Conservation (phyloP, 2,329 filamentous ascomycete species). For the Hypoxylon sp. region DNA sequence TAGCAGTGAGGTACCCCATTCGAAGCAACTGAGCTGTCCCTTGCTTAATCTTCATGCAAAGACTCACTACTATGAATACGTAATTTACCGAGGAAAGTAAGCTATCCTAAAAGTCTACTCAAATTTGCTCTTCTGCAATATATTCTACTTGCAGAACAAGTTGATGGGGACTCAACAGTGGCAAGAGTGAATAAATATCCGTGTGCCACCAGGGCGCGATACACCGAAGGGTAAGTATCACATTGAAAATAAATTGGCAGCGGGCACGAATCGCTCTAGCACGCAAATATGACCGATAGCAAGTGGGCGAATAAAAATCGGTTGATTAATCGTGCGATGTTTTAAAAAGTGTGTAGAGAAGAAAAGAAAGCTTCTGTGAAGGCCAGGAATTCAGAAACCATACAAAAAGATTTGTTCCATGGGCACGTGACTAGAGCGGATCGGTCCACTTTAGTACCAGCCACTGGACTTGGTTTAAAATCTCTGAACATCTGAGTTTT, state of each 20-base stretch:
- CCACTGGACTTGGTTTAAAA: conserved; percentile 32
- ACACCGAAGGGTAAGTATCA: conserved; percentile 46
- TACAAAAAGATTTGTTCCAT: conserved; percentile 15
- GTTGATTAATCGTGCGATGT: conserved; percentile 73
- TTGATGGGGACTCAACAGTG: not conserved
- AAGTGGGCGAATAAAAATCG: conserved; percentile 66
- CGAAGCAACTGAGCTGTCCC: no score
- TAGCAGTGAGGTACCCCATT: not conserved
- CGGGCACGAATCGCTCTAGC: conserved; percentile 64
- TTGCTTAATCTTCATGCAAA: no score
- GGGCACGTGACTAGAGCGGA: conserved; percentile 27
- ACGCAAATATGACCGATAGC: conserved; percentile 73
- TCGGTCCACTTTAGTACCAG: conserved; percentile 1
- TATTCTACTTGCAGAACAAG: not conserved
- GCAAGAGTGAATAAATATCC: conserved; percentile 44
- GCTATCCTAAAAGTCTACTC: not conserved
- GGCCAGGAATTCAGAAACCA: conserved; percentile 1
- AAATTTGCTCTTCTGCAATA: not conserved
- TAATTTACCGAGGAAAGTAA: not conserved
- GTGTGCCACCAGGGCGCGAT: conserved; percentile 51
- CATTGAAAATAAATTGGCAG: conserved; percentile 45
- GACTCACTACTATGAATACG: not conserved
- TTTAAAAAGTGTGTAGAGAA: conserved; percentile 61
- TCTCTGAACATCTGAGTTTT: conserved; percentile 19
- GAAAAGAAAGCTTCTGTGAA: conserved; percentile 42